Conservation (phyloP, 2,329 filamentous ascomycete genomes). For the Penicillium sp. region DNA sequence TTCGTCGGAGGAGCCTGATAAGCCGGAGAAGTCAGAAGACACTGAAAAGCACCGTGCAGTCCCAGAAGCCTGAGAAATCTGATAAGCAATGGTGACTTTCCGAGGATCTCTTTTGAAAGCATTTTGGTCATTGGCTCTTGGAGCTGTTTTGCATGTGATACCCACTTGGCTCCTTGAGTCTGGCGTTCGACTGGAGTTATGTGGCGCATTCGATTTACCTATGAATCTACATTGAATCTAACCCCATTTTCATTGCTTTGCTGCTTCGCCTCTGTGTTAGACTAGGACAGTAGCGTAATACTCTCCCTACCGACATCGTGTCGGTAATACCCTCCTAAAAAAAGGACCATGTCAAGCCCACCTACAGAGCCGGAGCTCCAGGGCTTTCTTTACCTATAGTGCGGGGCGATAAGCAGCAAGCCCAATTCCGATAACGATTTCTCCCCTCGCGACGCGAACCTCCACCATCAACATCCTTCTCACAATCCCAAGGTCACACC, state of each 20-base stretch:
- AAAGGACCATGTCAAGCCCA: background rate
- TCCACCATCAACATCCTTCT: background rate
- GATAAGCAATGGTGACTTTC: background rate
- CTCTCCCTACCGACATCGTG: background rate
- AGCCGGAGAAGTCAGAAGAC: background rate
- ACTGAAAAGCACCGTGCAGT: background rate
- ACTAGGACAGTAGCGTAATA: too few species aligned
- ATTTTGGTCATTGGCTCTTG: background rate
- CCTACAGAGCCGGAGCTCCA: background rate
- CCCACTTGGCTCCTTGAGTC: background rate
- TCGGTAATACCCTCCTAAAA: background rate
- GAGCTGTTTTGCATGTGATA: background rate
- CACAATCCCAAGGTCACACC: background rate
- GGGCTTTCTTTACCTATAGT: background rate
- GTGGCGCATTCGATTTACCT: background rate
- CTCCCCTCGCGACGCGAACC: constrained; percentile 2
- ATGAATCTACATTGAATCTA: background rate
- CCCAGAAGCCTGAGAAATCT: background rate
- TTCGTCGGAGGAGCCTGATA: background rate
- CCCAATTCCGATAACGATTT: background rate
- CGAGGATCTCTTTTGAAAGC: too few species aligned
- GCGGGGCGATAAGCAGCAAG: constrained; percentile 2
- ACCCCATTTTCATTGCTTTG: background rate
- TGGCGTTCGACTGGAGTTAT: background rate
- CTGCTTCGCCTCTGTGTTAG: background rate